Evolutionary conservation across 495 filamentous ascomycete genomes (phyloP), one percentile per base, ranked within the genome.

Genomic region (Pyronema domesticum): DNA sequence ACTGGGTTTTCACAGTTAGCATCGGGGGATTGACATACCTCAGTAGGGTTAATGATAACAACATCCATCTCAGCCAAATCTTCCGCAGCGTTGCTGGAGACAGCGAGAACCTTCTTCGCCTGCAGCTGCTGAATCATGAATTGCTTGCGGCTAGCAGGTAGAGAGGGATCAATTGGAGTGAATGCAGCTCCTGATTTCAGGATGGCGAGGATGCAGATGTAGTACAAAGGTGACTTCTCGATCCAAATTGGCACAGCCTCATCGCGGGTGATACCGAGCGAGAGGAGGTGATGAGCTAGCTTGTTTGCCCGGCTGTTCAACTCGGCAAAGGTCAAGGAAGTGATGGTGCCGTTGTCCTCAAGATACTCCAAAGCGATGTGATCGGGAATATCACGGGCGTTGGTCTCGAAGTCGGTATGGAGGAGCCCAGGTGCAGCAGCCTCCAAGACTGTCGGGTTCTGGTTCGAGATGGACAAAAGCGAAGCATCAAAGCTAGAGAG

Each of bases 161-260:
- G 52, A 17, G 56, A 60, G 10, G 67, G 67, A 58, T 69, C 65
- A 19, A 71, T 59, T 0, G 69, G 69, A 0, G 69, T 62, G 33
- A 71, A 71, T 0, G 69, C 69, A 15, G 60, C 65, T n/a, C 69
- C 69, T 35, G 69, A 66, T 57, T 71, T 71, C 14, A 71, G 54
- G 43, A 61, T 63, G 13, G 66, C 72, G 8, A 71, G 58, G 19
- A 71, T 57, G 46, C 65, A 63, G 39, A 69, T 68, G 51, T 71
- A 71, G 50, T 65, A 71, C 17, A 59, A 33, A 1, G 69, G 69
- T 13, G 63, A 62, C 54, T 71, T 71, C 30, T 61, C 46, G 3
- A 71, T 58, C 37, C 62, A 63, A 44, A 71, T 19, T 6, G 69
- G 68, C 10, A 71, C 53, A 9, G 69, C 62, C 33, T 72, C 70